Percentiles rank a stretch among this genome's conserved stretches.
Conservation (phyloP, 345 rosid genomes). For the Lumnitzera littorea region DNA sequence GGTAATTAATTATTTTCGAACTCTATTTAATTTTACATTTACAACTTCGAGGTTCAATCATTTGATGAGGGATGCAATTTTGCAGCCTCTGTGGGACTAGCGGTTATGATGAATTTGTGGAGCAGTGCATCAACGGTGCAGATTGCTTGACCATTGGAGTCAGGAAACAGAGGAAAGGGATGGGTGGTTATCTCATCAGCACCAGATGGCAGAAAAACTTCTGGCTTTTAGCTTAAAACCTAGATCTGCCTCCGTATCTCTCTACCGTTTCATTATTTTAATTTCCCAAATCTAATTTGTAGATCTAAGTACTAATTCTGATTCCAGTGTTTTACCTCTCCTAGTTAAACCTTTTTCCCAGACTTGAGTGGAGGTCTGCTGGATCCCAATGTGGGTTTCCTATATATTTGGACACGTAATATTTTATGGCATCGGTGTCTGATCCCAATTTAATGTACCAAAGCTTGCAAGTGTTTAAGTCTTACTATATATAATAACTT, state of each 20-base stretch:
- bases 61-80: neutral
- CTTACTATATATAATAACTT: no score
- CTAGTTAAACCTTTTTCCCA: no score
- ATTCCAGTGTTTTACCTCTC: no score
- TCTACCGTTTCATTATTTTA: neutral
- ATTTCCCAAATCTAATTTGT: neutral
- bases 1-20: no score
- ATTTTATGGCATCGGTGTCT: no score
- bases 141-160: conserved; percentile 91
- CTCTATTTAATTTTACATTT: no score
- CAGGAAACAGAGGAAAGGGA: conserved; percentile 77
- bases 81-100: conserved; percentile 71
- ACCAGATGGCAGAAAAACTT: conserved; percentile 90
- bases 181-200: conserved; percentile 80
- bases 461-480: no score
- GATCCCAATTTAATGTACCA: no score
- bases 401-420: no score
- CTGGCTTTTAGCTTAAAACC: conserved; percentile 80
- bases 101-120: conserved; percentile 67
- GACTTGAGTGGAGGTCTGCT: no score
- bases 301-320: neutral
- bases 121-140: conserved; percentile 62
- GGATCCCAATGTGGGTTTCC: no score
- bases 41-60: neutral
- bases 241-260: neutral